These are phyloP conservation scores for Aspergillus luchuensis DNA, from an alignment of 2,329 filamentous ascomycete genomes.

Conservation along the genomic window DNA sequence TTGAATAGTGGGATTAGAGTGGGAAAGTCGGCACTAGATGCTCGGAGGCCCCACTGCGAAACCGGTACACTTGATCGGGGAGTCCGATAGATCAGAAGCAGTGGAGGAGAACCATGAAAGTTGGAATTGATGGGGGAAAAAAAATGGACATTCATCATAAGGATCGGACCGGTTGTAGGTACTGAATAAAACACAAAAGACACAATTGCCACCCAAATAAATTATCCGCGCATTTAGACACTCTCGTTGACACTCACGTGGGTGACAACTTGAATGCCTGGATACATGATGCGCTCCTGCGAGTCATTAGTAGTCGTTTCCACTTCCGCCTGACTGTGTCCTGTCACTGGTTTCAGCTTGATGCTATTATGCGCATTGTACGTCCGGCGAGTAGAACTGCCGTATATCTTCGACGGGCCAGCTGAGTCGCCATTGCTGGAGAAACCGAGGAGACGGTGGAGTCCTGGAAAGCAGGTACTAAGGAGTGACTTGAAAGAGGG, in stretches of 20 bases:
- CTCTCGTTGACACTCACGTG: conserved; percentile 4
- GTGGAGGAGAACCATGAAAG: too few species aligned
- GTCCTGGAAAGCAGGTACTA: conserved; percentile 15
- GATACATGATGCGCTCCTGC: conserved; percentile 16
- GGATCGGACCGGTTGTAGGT: neutral
- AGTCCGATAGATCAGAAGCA: too few species aligned
- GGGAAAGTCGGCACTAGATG: too few species aligned
- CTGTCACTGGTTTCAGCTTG: conserved; percentile 9
- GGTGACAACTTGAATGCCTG: conserved; percentile 10
- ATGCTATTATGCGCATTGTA: conserved; percentile 13
- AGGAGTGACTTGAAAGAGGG: conserved; percentile 26
- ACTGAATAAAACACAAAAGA: neutral
- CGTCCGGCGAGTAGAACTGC: conserved; percentile 13
- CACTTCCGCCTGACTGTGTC: conserved; percentile 9
- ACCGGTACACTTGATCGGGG: too few species aligned
- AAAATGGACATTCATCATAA: neutral
- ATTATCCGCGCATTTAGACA: neutral
- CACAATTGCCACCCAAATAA: neutral
- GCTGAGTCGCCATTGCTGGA: conserved; percentile 2
- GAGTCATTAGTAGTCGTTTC: conserved; percentile 13
- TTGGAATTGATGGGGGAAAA: too few species aligned
- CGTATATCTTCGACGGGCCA: conserved; percentile 19
- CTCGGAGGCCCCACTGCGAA: too few species aligned
- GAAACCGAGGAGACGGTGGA: conserved; percentile 18
- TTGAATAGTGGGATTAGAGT: too few species aligned